Evolutionary conservation across 2,329 filamentous ascomycete species (phyloP).

Genomic region (Ceratocystis alfenasii): DNA sequence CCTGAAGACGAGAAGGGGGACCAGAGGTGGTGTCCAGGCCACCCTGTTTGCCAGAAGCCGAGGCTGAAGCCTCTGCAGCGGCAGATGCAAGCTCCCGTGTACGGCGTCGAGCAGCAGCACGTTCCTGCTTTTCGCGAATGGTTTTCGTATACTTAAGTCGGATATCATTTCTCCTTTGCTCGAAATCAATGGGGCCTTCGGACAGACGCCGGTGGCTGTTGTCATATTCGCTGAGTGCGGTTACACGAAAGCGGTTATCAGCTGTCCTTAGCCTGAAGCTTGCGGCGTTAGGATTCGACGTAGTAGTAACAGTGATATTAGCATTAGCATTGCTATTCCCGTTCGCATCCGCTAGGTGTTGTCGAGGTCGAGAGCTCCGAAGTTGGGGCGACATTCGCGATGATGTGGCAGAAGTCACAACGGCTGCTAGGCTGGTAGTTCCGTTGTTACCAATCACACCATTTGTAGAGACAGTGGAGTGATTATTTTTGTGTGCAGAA

Average conservation of each 20-base stretch:
- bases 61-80: slow-evolving; percentile 22
- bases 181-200: slow-evolving; percentile 71
- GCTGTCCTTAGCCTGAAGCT: slow-evolving; percentile 55
- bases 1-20: not conserved
- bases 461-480: slow-evolving; percentile 32
- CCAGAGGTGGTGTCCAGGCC: not conserved
- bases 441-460: slow-evolving; percentile 30
- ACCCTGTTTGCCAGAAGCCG: slow-evolving; percentile 23
- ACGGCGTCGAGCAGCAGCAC: slow-evolving; percentile 40
- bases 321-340: not conserved
- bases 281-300: slow-evolving; percentile 36
- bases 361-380: slow-evolving; percentile 68
- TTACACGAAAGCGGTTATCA: slow-evolving; percentile 37
- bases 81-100: slow-evolving; percentile 37
- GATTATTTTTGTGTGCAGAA: slow-evolving; percentile 32
- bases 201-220: slow-evolving; percentile 40
- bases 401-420: slow-evolving; percentile 51
- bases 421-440: slow-evolving; percentile 53
- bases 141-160: slow-evolving; percentile 76
- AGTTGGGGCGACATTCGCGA: slow-evolving; percentile 67
- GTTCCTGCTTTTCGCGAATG: slow-evolving; percentile 48
- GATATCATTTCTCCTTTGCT: slow-evolving; percentile 67
- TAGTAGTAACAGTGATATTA: not conserved
- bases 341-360: slow-evolving; percentile 62
- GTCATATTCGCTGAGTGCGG: slow-evolving; percentile 14